These are phyloP conservation scores for Fusarium torreyae DNA, from an alignment of 2,329 filamentous ascomycete genomes.

Conservation along the genomic window DNA sequence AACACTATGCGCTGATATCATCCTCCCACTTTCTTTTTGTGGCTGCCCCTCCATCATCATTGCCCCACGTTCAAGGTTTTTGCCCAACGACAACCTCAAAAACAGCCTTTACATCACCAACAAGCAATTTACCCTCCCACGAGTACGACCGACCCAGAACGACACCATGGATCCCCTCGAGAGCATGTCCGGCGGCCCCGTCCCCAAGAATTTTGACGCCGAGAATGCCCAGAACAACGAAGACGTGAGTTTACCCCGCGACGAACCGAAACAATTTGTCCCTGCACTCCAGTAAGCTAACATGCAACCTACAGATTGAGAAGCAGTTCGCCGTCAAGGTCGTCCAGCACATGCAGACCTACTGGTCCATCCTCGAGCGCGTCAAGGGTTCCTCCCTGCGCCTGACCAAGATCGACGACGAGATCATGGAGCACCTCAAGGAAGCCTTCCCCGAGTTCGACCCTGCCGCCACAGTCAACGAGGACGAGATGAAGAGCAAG, in stretches of 20 bases:
- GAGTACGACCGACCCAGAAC: conserved; percentile 7
- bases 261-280: conserved; percentile 5
- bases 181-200: conserved; percentile 54
- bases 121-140: neutral
- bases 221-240: conserved; percentile 69
- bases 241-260: conserved; percentile 61
- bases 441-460: conserved; percentile 94
- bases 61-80: conserved; percentile 52
- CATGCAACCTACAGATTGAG: conserved; percentile 79
- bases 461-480: conserved; percentile 82
- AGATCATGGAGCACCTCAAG: conserved; percentile 92
- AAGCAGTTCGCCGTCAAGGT: conserved; percentile 99
- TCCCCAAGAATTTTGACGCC: conserved; percentile 72
- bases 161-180: conserved; percentile 57
- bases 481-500: conserved; percentile 99
- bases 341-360: conserved; percentile 96
- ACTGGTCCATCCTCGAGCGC: conserved; percentile 95
- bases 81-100: conserved; percentile 40
- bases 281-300: conserved; percentile 7
- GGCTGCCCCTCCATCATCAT: conserved; percentile 50
- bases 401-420: conserved; percentile 94
- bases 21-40: conserved; percentile 40
- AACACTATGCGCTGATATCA: conserved; percentile 52
- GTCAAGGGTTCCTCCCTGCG: conserved; percentile 90
- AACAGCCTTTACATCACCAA: conserved; percentile 14